A percentile compares a stretch with the other conserved stretches of the same genome.
phyloP scores from a whole-genome alignment of 208 protist genomes.

The Lotmaria passim region DNA sequence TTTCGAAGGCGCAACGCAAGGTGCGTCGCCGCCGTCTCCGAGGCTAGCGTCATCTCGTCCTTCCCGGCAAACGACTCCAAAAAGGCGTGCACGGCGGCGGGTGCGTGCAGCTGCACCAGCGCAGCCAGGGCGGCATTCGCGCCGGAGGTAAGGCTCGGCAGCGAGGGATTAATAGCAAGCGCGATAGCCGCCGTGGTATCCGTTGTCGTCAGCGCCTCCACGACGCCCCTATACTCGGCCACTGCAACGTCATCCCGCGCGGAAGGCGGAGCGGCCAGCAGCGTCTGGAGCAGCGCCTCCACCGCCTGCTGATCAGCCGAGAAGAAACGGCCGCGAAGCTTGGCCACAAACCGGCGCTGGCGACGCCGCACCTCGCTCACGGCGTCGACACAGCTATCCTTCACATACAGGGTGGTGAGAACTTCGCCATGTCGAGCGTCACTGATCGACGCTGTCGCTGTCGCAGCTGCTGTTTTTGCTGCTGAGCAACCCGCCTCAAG shows the following conservation, averaged over 20 bases:
- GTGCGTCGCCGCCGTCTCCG: conserved; percentile 71
- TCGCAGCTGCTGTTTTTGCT: not conserved
- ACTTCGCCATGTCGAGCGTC: too few relatives aligned
- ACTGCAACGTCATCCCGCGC: conserved; percentile 19
- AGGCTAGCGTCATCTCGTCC: conserved; percentile 48
- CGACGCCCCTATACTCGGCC: conserved; percentile 54
- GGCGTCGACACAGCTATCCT: conserved; percentile 24
- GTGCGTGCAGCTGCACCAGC: conserved; percentile 54
- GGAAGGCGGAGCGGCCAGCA: not conserved
- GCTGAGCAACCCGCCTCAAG: not conserved
- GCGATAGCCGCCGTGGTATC: conserved; percentile 54
- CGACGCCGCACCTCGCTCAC: conserved; percentile 41
- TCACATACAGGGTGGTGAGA: conserved; percentile 44
- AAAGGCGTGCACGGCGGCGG: conserved; percentile 52
- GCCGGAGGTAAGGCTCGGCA: conserved; percentile 48
- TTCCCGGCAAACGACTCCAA: conserved; percentile 56
- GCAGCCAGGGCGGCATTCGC: conserved; percentile 45
- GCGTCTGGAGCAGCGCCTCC: conserved; percentile 16
- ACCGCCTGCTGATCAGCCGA: conserved; percentile 35
- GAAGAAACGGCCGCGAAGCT: conserved; percentile 44
- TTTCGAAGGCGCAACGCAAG: conserved; percentile 53
- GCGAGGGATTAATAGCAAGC: conserved; percentile 52
- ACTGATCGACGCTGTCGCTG: not conserved
- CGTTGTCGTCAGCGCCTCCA: conserved; percentile 49
- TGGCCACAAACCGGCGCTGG: conserved; percentile 56